Evolutionary conservation across 148 eudicot genomes (phyloP), one percentile per base, ranked within the genome.

Genomic region (Rhododendron kiyosumense): DNA sequence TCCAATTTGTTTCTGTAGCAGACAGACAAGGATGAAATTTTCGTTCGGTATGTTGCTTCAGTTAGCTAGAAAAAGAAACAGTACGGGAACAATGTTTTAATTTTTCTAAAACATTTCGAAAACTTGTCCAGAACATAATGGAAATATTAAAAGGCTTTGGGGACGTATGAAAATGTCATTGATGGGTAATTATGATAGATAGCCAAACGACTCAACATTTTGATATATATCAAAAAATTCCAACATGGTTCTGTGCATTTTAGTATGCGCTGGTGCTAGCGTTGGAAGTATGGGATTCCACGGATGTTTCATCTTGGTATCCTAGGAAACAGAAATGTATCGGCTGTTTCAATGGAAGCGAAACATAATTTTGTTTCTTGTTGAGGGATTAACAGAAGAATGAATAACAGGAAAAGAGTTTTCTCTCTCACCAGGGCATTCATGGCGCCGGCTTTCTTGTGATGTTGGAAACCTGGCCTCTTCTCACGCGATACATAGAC

Each of bases 391-490:
- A 59, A 59, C 26, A 59, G 65, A 59, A 22, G 26, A 59, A 18
- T 84, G 61, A 30, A 71, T 71, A 14, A 71, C 14, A 71, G 13
- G 38, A 59, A 59, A 59, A 59, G 65, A 59, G 65, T 59, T 41
- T 41, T 71, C 41, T 81, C 86, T 14, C 85, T 94, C 94, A 97
- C 99, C 98, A 97, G 93, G 69, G 98, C 94, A 92, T 97, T 97
- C 99, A 97, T 97, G 51, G 99, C 99, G 88, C 99, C 99, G 41
- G 99, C 99, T 86, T 97, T 97, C 85, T 97, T 97, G 88, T 97
- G 99, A 93, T 97, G 99, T 90, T 95, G 98, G 88, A 95, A 97
- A 41, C 99, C 98, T 9, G 99, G 99, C 89, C 99, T 93, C 88
- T 97, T 97, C 87, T 97, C 99, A 94, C 99, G 99, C 81, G 99